phyloP scores from a whole-genome alignment of 805 yeast genomes.

The Limtongia smithiae region DNA sequence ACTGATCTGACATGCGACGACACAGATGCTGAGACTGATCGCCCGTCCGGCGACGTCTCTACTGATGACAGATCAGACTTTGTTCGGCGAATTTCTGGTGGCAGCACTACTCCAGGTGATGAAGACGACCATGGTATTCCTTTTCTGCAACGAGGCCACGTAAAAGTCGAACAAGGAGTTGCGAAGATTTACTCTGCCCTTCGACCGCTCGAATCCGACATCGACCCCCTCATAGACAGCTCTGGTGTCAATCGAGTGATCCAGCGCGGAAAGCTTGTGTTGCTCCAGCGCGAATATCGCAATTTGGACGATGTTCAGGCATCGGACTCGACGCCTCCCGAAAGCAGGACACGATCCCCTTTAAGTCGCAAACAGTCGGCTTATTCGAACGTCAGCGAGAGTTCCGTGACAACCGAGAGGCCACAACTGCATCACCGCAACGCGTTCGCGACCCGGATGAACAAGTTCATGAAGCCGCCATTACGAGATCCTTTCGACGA shows the following conservation, averaged over 20 bases:
- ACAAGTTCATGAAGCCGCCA: not conserved
- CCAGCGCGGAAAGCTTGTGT: conserved; percentile 30
- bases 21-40: not conserved
- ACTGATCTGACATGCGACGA: not conserved
- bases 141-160: conserved; percentile 12
- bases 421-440: conserved; percentile 5
- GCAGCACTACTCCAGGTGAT: conserved; percentile 7
- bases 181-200: conserved; percentile 18
- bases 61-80: not conserved
- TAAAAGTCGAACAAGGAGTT: conserved; percentile 10
- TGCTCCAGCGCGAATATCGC: conserved; percentile 35
- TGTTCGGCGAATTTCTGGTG: not conserved
- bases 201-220: conserved; percentile 33
- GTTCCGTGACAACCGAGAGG: conserved; percentile 3
- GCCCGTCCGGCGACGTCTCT: not conserved
- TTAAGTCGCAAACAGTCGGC: conserved; percentile 6
- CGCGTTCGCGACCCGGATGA: conserved; percentile 1
- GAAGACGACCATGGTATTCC: conserved; percentile 22
- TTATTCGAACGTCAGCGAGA: conserved; percentile 7
- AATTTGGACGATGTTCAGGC: conserved; percentile 6
- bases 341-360: not conserved
- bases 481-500: conserved; percentile 24
- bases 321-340: not conserved
- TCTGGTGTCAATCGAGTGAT: conserved; percentile 33
- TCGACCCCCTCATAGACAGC: conserved; percentile 35